A percentile compares a stretch with the other conserved stretches of the same genome.
These are phyloP conservation scores for Eragrostis nindensis DNA, from an alignment of 176 grass and related monocot species.

Conservation along the genomic window DNA sequence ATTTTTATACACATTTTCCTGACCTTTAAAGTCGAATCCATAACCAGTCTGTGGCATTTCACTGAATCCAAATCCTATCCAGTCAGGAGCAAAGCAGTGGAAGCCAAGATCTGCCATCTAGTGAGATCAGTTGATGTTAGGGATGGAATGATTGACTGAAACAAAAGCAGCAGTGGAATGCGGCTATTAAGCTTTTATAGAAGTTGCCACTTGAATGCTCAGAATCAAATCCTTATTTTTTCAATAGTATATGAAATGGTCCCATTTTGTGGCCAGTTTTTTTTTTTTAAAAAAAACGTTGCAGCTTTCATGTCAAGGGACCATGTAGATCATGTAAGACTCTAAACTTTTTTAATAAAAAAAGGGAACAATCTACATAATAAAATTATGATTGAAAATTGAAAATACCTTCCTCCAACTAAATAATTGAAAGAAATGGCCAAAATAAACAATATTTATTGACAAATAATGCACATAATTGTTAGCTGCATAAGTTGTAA, in stretches of 20 bases:
- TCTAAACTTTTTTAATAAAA: too few relatives aligned
- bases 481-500: background rate
- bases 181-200: background rate
- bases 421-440: background rate
- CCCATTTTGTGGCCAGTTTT: too few relatives aligned
- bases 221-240: slow-evolving; percentile 18
- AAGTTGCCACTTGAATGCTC: background rate
- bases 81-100: slow-evolving; percentile 92
- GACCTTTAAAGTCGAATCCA: slow-evolving; percentile 89
- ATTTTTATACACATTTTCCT: slow-evolving; percentile 30
- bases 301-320: background rate
- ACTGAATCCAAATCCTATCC: slow-evolving; percentile 98
- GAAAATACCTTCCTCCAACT: background rate
- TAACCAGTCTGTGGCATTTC: slow-evolving; percentile 96
- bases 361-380: background rate
- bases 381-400: background rate
- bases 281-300: slow-evolving; percentile 8
- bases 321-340: background rate
- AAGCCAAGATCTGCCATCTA: slow-evolving; percentile 91
- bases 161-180: slow-evolving; percentile 18
- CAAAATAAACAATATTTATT: background rate
- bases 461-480: background rate
- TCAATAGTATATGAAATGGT: slow-evolving; percentile 19
- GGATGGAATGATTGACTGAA: slow-evolving; percentile 28
- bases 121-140: slow-evolving; percentile 44